Base-by-base conservation (phyloP, 768 basidiomycete species). In the Psilocybe azurescens region DNA sequence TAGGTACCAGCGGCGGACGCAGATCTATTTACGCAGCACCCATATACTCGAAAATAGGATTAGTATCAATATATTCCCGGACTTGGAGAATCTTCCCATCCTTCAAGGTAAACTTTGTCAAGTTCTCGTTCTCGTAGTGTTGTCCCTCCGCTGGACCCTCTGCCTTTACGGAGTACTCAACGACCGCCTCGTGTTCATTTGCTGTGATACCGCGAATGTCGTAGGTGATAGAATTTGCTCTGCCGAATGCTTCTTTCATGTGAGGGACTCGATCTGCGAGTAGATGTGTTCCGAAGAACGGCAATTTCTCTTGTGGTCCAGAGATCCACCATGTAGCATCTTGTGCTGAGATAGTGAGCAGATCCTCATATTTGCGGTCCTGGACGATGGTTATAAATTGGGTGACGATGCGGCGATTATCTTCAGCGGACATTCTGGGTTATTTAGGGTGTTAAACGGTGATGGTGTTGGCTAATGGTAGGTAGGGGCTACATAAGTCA, bases 271-370 rank as follows among this genome's bases (percentile, higher is more conserved):
- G 7, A 24, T 39, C 28, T 4, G 38, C 14, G 4, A 39, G 39
- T 3, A 44, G 38, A 18, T 55, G 53, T 14, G 30, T 44, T 14
- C 53, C 53, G 33, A 33, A 30, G 39, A 55, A 44, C 6, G 53
- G 53, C n/a, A 39, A 24, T 16, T 33, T 55, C 10, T 55, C 36
- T 55, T 55, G n/a, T 7, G 53, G 53, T 7, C 53, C 53, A 10
- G 53, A 29, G 16, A 55, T 44, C 53, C 53, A 55, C 53, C 53
- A 55, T 44, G 53, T 55, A 3, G 53, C 53, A 14, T 55, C 53
- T 3, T 8, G 10, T 7, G 53, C n/a, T 18, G 53, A 29, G n/a
- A 55, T 30, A 10, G 53, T 13, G 33, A 55, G 18, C 0, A 55
- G 28, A 18, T 55, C 53, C 18, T 55, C 53, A 33, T 39, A 55